A percentile compares a stretch with the other conserved stretches of the same genome.
Evolutionary conservation across 331 rosid species (phyloP).

Genomic region (Erythrophleum ivorense): DNA sequence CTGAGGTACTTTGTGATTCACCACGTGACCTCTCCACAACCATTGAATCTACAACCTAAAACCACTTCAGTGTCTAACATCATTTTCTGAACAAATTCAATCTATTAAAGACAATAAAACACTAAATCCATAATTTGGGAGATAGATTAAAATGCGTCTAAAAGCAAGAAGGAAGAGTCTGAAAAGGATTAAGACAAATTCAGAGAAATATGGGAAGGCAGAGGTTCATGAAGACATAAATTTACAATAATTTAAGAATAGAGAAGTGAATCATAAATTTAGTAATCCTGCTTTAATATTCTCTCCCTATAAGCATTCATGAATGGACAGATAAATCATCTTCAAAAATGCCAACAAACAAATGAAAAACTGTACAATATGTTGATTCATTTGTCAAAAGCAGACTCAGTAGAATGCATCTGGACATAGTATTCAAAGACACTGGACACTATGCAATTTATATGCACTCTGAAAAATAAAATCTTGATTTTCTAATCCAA

Average conservation of each 20-base stretch:
- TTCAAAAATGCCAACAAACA: not conserved
- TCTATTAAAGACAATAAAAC: conserved; percentile 28
- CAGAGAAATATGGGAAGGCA: conserved; percentile 28
- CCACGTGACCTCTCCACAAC: conserved; percentile 99
- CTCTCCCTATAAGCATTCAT: conserved; percentile 3
- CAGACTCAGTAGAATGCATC: conserved; percentile 6
- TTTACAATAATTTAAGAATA: conserved; percentile 1
- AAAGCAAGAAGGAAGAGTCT: conserved; percentile 13
- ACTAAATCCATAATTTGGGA: conserved; percentile 31
- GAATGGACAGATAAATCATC: not conserved
- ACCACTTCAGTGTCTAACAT: conserved; percentile 48
- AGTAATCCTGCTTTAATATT: conserved; percentile 6
- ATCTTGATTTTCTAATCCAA: not conserved
- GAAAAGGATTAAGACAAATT: conserved; percentile 14
- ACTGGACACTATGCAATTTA: conserved; percentile 10
- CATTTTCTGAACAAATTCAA: conserved; percentile 37
- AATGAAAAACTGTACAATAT: not conserved
- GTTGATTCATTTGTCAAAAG: conserved; percentile 1
- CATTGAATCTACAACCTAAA: conserved; percentile 99
- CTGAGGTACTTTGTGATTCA: conserved; percentile 94
- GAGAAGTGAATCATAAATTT: conserved; percentile 5
- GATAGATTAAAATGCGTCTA: conserved; percentile 19
- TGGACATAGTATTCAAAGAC: not conserved
- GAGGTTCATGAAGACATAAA: conserved; percentile 3
- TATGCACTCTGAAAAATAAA: not conserved